Conservation (phyloP, 768 basidiomycete genomes). For the Tephrocybe sp. region DNA sequence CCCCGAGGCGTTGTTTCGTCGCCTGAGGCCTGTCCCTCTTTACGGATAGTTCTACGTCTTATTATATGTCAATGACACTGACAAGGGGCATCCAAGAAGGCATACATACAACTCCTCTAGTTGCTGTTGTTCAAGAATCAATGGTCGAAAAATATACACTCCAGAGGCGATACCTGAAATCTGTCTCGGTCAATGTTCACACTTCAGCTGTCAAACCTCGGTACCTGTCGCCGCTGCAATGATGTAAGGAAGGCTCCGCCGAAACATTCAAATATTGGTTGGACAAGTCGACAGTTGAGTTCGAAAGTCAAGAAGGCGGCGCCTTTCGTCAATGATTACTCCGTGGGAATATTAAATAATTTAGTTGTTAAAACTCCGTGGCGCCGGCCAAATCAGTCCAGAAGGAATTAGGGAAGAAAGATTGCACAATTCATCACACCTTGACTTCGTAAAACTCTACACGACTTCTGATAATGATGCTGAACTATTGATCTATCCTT, state of each 20-base stretch:
- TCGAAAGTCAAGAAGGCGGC: neutral
- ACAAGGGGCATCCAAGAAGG: neutral
- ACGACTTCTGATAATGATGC: too few species aligned
- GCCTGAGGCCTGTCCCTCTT: neutral
- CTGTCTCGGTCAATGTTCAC: neutral
- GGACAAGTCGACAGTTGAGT: constrained; percentile 6
- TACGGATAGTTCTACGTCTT: constrained; percentile 4
- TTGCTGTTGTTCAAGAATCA: constrained; percentile 25
- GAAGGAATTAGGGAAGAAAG: neutral
- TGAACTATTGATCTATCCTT: too few species aligned
- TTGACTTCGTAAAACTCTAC: too few species aligned
- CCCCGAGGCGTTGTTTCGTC: too few species aligned
- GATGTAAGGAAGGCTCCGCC: constrained; percentile 46
- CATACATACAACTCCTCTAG: constrained; percentile 12
- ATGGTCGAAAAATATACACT: constrained; percentile 63
- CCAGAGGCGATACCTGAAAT: constrained; percentile 56
- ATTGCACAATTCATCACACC: too few species aligned
- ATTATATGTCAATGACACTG: constrained; percentile 7
- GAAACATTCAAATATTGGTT: constrained; percentile 19
- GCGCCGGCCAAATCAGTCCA: neutral
- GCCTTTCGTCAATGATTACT: too few species aligned
- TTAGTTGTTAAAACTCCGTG: constrained; percentile 23
- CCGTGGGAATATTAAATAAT: constrained; percentile 1
- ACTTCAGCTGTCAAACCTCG: neutral
- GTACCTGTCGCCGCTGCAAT: constrained; percentile 59